A percentile compares a stretch with the other conserved stretches of the same genome.
Conservation (phyloP, 257 asterid genomes). For the Capsicum pubescens region DNA sequence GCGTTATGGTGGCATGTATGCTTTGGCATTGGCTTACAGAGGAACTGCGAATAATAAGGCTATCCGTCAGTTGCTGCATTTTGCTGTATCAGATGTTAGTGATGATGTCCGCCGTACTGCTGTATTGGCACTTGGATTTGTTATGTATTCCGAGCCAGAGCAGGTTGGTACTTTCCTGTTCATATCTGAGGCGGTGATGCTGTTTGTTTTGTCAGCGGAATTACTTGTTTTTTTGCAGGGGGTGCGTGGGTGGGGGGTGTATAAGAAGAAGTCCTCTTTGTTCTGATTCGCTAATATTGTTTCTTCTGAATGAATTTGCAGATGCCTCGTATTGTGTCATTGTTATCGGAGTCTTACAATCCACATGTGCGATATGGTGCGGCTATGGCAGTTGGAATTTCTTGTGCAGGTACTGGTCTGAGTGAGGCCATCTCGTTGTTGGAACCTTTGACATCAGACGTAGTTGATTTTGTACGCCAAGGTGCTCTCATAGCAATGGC, state of each 20-base stretch:
- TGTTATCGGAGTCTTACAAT: constrained; percentile 93
- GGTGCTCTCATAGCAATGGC: constrained; percentile 99
- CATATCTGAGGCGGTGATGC: not conserved
- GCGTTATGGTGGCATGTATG: constrained; percentile 99
- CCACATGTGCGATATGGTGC: constrained; percentile 99
- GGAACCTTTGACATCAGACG: constrained; percentile 95
- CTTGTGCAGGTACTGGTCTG: constrained; percentile 98
- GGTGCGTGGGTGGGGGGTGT: not conserved
- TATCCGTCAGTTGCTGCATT: constrained; percentile 92
- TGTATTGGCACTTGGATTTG: constrained; percentile 97
- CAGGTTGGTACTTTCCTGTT: constrained; percentile 55
- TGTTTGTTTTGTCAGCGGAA: not conserved
- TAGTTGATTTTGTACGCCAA: constrained; percentile 97
- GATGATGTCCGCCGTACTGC: constrained; percentile 98
- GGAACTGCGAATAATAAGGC: constrained; percentile 98
- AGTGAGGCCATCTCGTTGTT: constrained; percentile 95
- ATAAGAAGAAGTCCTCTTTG: not conserved
- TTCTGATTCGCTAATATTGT: constrained; percentile 18
- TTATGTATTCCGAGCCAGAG: constrained; percentile 86
- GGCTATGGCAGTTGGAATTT: constrained; percentile 96
- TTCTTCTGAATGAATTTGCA: constrained; percentile 44
- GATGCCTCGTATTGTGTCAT: constrained; percentile 93
- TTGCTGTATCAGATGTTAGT: constrained; percentile 97
- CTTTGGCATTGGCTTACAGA: constrained; percentile 94
- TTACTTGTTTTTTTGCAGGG: not conserved